Percentiles rank a stretch among this genome's conserved stretches.
Evolutionary conservation across 1,284 basidiomycete genomes (phyloP).

Genomic region (Microbotryum saponariae): DNA sequence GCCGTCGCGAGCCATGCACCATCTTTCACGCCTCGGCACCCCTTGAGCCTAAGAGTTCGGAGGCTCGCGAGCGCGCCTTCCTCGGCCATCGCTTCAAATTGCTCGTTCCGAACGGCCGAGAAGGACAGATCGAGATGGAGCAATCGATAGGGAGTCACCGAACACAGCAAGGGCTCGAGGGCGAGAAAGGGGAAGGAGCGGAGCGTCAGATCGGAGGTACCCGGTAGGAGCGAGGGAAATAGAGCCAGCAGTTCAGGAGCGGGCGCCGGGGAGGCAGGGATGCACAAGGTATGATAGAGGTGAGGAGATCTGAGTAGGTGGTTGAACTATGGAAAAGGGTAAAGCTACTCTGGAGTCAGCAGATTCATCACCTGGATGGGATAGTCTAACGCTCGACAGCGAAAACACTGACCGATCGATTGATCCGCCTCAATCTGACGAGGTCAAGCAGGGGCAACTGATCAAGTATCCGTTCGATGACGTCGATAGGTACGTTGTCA

Average conservation of each 20-base stretch:
- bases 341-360: too few relatives aligned
- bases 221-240: not conserved
- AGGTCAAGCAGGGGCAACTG: not conserved
- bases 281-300: not conserved
- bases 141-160: not conserved
- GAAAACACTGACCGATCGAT: not conserved
- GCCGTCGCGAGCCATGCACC: not conserved
- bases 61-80: not conserved
- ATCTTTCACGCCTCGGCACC: not conserved
- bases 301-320: not conserved
- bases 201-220: not conserved
- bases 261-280: not conserved
- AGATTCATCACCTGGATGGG: too few relatives aligned
- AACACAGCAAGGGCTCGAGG: not conserved
- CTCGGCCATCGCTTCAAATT: not conserved
- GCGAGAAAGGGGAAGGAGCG: not conserved
- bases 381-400: too few relatives aligned
- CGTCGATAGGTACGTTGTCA: not conserved
- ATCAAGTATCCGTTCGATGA: not conserved
- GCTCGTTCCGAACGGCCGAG: conserved; percentile 1
- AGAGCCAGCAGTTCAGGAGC: not conserved
- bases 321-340: not conserved
- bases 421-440: not conserved
- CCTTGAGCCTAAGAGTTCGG: not conserved
- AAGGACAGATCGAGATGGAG: not conserved